A percentile compares a stretch with the other conserved stretches of the same genome.
phyloP scores from a whole-genome alignment of 768 basidiomycete genomes.

The Trametes villosa region DNA sequence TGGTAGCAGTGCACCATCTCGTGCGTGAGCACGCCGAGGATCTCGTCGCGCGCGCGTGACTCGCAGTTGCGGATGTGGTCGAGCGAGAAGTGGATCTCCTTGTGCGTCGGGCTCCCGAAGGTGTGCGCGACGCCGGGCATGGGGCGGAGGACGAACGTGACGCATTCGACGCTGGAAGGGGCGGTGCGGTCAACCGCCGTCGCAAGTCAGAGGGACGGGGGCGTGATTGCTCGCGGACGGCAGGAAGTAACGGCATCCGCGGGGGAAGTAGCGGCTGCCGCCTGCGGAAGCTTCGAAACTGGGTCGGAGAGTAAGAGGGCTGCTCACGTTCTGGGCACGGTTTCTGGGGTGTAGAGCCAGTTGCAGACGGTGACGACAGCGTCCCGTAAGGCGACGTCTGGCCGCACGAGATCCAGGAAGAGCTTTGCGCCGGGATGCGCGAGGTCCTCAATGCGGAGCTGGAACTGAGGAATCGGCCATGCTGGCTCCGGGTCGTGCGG shows the following conservation, averaged over 20 bases:
- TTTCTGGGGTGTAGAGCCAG: conserved; percentile 49
- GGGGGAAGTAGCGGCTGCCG: conserved; percentile 21
- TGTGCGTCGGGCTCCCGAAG: conserved; percentile 54
- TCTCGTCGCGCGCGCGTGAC: conserved; percentile 57
- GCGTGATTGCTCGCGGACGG: conserved; percentile 35
- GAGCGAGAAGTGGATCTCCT: conserved; percentile 77
- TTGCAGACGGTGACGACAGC: conserved; percentile 46
- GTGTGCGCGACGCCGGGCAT: conserved; percentile 71
- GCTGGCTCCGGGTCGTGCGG: conserved; percentile 30
- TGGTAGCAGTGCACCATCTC: conserved; percentile 85
- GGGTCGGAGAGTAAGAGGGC: not conserved
- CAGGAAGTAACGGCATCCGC: conserved; percentile 36
- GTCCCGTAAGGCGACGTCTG: conserved; percentile 41
- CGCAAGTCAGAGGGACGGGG: conserved; percentile 8
- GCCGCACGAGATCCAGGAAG: conserved; percentile 57
- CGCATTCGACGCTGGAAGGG: conserved; percentile 49
- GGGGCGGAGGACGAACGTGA: conserved; percentile 62
- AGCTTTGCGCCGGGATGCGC: conserved; percentile 58
- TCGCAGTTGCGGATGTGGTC: conserved; percentile 57
- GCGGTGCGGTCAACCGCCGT: conserved; percentile 14
- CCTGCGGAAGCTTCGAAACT: not conserved
- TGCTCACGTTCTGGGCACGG: conserved; percentile 52
- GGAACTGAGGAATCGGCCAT: conserved; percentile 62
- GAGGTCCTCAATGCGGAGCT: conserved; percentile 61
- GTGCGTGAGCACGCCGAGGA: conserved; percentile 71